Percentiles rank a stretch among this genome's conserved stretches.
phyloP scores from a whole-genome alignment of 441 rosid species.

The Gossypium schwendimanii region DNA sequence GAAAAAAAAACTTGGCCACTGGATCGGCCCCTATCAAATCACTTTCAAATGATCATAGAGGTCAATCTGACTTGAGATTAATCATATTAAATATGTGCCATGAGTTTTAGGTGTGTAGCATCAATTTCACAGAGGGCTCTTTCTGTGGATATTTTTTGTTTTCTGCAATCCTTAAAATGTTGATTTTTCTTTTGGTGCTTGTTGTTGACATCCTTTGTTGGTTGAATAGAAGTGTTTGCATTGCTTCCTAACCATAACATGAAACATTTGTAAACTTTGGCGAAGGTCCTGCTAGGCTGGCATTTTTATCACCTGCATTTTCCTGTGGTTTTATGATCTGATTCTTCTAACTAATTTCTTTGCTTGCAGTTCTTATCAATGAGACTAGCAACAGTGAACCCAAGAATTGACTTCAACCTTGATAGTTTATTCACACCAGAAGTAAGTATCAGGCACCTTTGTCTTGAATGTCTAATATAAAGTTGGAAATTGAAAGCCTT shows the following conservation, averaged over 20 bases:
- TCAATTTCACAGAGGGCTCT: not conserved
- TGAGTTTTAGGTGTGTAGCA: not conserved
- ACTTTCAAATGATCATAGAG: not conserved
- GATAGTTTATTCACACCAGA: conserved; percentile 64
- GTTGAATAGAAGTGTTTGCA: not conserved
- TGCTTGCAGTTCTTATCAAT: conserved; percentile 75
- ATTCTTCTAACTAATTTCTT: conserved; percentile 13
- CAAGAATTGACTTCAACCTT: conserved; percentile 75
- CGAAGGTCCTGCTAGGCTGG: conserved; percentile 1
- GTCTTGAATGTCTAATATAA: conserved; percentile 9
- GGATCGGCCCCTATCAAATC: not conserved
- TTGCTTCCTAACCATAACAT: not conserved
- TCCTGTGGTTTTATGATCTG: conserved; percentile 15
- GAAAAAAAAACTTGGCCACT: not conserved
- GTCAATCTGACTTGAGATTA: not conserved
- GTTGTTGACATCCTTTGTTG: not conserved
- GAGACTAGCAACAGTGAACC: conserved; percentile 87
- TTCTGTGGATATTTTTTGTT: not conserved
- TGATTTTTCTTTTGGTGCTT: not conserved
- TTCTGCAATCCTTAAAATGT: not conserved
- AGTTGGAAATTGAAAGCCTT: not conserved
- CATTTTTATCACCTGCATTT: not conserved
- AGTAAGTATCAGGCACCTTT: conserved; percentile 40
- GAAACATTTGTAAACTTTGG: not conserved
- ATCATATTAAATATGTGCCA: not conserved